A percentile compares a stretch with the other conserved stretches of the same genome.
These are phyloP conservation scores for Crassisporium funariophilum DNA, from an alignment of 768 basidiomycete genomes.

Conservation along the genomic window DNA sequence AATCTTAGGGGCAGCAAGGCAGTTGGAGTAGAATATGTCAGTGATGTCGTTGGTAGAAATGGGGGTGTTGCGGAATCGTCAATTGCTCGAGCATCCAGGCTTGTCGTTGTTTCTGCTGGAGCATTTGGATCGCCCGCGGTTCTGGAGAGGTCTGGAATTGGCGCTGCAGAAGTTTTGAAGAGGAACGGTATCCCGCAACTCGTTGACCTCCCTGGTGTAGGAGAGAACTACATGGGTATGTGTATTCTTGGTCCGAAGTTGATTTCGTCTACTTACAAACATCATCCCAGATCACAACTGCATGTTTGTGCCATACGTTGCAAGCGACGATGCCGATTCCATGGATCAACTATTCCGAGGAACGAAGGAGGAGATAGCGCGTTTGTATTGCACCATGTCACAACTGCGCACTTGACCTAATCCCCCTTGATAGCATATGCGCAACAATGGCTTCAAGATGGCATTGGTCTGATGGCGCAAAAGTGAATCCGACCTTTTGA, in stretches of 20 bases:
- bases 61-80: conserved; percentile 16
- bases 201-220: conserved; percentile 75
- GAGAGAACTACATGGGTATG: conserved; percentile 64
- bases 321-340: conserved; percentile 47
- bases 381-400: conserved; percentile 31
- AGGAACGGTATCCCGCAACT: conserved; percentile 48
- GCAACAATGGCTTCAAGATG: conserved; percentile 34
- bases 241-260: background rate
- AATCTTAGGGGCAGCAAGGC: conserved; percentile 39
- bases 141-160: conserved; percentile 63
- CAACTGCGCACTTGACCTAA: background rate
- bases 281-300: conserved; percentile 41
- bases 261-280: background rate
- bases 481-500: conserved; percentile 41
- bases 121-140: conserved; percentile 60
- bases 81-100: conserved; percentile 38
- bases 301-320: conserved; percentile 42
- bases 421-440: conserved; percentile 12
- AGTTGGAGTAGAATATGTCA: conserved; percentile 55
- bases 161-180: conserved; percentile 48
- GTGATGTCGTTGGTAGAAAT: conserved; percentile 29
- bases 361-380: conserved; percentile 37
- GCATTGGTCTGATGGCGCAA: conserved; percentile 51
- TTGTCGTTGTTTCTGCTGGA: conserved; percentile 54
- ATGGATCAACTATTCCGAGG: conserved; percentile 51